Percentiles rank a stretch among this genome's conserved stretches.
phyloP scores from a whole-genome alignment of 2,329 filamentous ascomycete species.

The Coniochaeta sp. region DNA sequence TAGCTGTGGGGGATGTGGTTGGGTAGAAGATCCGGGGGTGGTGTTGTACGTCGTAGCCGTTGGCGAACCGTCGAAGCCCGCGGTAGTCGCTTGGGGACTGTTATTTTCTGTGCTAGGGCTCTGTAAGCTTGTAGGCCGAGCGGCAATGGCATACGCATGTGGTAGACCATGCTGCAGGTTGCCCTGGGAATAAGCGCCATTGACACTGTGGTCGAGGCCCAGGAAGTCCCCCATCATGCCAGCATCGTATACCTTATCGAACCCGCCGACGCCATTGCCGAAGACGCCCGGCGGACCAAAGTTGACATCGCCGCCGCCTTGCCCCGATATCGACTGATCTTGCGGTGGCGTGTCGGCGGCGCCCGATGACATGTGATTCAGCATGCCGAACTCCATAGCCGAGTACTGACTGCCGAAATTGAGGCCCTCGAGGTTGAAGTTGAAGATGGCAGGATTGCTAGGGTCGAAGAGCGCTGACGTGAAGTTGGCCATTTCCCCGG shows the following conservation, averaged over 20 bases:
- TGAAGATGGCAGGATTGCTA: conserved; percentile 86
- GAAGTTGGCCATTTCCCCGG: conserved; percentile 42
- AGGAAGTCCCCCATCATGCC: conserved; percentile 46
- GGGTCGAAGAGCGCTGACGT: conserved; percentile 67
- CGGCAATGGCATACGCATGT: conserved; percentile 58
- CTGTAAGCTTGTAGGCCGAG: conserved; percentile 52
- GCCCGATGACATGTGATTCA: conserved; percentile 92
- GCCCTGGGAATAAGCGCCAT: conserved; percentile 43
- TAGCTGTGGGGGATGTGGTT: conserved; percentile 8
- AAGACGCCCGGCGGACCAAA: conserved; percentile 40
- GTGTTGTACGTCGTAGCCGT: conserved; percentile 28
- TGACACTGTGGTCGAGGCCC: conserved; percentile 40
- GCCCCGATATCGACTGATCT: conserved; percentile 44
- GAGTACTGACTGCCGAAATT: conserved; percentile 97
- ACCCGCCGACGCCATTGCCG: conserved; percentile 39
- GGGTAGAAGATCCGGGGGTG: conserved; percentile 9
- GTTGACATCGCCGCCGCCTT: conserved; percentile 28
- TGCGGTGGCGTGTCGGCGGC: conserved; percentile 71
- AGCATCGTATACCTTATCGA: conserved; percentile 41
- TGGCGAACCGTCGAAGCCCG: conserved; percentile 49
- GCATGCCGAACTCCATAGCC: conserved; percentile 90
- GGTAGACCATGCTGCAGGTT: conserved; percentile 56
- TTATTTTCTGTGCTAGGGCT: conserved; percentile 59
- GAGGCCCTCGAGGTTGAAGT: conserved; percentile 88
- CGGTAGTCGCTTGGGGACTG: conserved; percentile 48